Conservation (phyloP, 371 early-diverging fungal genomes). For the Cokeromyces recurvatus region DNA sequence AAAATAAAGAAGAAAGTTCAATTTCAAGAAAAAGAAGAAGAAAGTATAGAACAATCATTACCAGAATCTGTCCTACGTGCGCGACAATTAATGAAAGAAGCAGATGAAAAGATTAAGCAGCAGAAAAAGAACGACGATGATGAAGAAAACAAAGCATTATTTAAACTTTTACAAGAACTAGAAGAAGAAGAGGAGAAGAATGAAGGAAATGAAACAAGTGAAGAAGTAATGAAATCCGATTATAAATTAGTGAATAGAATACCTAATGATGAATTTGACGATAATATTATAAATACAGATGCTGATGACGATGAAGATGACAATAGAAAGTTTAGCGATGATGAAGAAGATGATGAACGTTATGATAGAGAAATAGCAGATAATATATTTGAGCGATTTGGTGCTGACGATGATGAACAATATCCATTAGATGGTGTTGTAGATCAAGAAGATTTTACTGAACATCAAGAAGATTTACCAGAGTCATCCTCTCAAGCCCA, state of each 20-base stretch:
- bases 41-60: conserved; percentile 3
- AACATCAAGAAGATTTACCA: conserved; percentile 45
- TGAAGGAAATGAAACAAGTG: conserved; percentile 12
- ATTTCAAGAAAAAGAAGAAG: neutral
- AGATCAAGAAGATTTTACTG: conserved; percentile 53
- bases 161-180: conserved; percentile 47
- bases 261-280: neutral
- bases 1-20: conserved; percentile 4
- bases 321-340: conserved; percentile 21
- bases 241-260: no score
- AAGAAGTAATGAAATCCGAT: no score
- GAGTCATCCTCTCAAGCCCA: no score
- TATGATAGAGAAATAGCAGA: conserved; percentile 47
- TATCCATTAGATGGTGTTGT: conserved; percentile 47
- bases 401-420: conserved; percentile 57
- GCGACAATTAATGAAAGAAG: conserved; percentile 21
- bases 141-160: conserved; percentile 38
- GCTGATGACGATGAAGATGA: conserved; percentile 39
- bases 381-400: conserved; percentile 45
- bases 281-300: neutral
- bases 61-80: conserved; percentile 26
- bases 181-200: conserved; percentile 45
- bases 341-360: conserved; percentile 28
- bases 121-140: neutral
- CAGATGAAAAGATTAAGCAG: conserved; percentile 13